A percentile compares a stretch with the other conserved stretches of the same genome.
These are phyloP conservation scores for Xylaria sp. DNA, from an alignment of 2,329 filamentous ascomycete species.

Conservation along the genomic window DNA sequence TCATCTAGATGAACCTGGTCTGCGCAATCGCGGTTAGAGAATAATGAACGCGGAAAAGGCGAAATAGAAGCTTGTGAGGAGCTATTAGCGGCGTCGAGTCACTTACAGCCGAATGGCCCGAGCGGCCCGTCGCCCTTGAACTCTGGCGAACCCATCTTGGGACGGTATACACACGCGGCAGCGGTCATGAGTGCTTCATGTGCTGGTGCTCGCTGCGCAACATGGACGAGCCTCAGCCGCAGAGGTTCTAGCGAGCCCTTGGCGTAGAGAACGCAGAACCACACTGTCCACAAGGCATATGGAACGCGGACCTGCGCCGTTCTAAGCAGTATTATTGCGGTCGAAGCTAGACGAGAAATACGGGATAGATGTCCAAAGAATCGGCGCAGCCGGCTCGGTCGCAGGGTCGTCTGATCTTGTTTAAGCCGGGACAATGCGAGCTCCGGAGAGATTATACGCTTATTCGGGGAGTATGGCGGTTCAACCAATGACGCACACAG, in stretches of 20 bases:
- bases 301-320: background rate
- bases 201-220: constrained; percentile 18
- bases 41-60: background rate
- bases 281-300: background rate
- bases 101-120: constrained; percentile 75
- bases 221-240: background rate
- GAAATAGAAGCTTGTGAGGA: background rate
- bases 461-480: background rate
- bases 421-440: background rate
- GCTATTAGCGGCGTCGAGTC: constrained; percentile 4
- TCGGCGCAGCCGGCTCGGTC: background rate
- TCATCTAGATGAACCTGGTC: constrained; percentile 34
- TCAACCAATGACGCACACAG: background rate
- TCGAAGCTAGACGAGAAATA: background rate
- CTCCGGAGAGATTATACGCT: background rate
- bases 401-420: background rate
- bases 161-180: constrained; percentile 54
- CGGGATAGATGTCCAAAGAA: background rate
- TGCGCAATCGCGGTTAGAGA: constrained; percentile 25
- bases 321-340: background rate
- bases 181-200: constrained; percentile 60
- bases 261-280: background rate
- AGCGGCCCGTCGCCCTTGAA: constrained; percentile 64
- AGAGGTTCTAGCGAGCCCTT: background rate
- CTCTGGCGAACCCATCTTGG: constrained; percentile 65